Conservation (phyloP, 208 protist genomes). For the Endotrypanum monterogeii region DNA sequence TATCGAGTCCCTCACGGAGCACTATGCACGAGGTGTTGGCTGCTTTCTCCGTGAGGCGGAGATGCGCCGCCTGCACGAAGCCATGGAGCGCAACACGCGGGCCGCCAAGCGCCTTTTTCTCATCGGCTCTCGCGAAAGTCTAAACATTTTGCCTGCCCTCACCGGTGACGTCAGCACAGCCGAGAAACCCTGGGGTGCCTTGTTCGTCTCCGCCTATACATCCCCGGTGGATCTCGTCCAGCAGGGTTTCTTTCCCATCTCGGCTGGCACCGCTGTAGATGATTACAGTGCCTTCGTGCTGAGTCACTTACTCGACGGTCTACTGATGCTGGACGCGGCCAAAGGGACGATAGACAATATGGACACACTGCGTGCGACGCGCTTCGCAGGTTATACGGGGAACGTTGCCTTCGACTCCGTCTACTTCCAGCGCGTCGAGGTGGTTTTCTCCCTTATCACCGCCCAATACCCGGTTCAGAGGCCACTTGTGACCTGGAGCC, state of each 20-base stretch:
- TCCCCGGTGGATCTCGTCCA: conserved; percentile 39
- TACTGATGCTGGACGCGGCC: conserved; percentile 54
- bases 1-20: conserved; percentile 40
- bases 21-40: conserved; percentile 51
- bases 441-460: conserved; percentile 56
- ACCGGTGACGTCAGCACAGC: conserved; percentile 30
- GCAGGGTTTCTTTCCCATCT: conserved; percentile 44
- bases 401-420: conserved; percentile 70
- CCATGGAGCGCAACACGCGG: conserved; percentile 37
- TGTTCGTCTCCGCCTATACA: conserved; percentile 74
- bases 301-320: conserved; percentile 80
- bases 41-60: conserved; percentile 67
- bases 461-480: conserved; percentile 42
- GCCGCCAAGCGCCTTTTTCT: conserved; percentile 52
- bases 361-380: conserved; percentile 39
- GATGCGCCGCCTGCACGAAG: conserved; percentile 51
- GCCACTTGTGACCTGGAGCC: conserved; percentile 63
- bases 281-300: conserved; percentile 78
- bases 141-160: conserved; percentile 58
- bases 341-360: conserved; percentile 36
- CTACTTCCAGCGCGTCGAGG: conserved; percentile 66
- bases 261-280: conserved; percentile 37
- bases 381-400: conserved; percentile 75
- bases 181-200: conserved; percentile 51
- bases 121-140: conserved; percentile 60